Evolutionary conservation across 768 basidiomycete species (phyloP), one percentile per base, ranked within the genome.

Genomic region (Candolleomyces efflorescens): DNA sequence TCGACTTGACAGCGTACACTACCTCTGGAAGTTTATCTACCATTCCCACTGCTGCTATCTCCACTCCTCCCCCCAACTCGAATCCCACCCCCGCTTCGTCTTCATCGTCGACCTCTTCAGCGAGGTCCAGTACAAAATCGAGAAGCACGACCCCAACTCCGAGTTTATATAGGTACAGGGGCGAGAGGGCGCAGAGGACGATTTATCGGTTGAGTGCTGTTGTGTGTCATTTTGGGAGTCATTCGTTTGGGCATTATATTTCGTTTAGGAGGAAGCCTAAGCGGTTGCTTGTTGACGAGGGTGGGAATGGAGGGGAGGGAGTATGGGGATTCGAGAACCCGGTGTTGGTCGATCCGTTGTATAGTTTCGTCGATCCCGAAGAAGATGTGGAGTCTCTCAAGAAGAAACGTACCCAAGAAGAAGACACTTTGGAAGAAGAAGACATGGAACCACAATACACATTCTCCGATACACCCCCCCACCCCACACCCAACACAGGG

Each of bases 181-280:
- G 59, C 5, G 23, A 69, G 3, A 64, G 62, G 9, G 52, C 63
- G 24, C 77, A 80, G n/a, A 76, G 84, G 46, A 87, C 85, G n/a
- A 75, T 95, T 37, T 98, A 98, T 71, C 84, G 94, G 47, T 82
- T 98, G 37, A 72, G 85, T 2, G 86, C 92, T 10, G 85, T 91
- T 27, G 94, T 98, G 15, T 93, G 93, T 64, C 96, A 98, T 71
- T 96, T 87, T 67, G 96, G 96, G 13, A 84, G 87, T 54, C 94
- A 97, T 67, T 88, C 88, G 3, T 95, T 90, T 67, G 96, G 96
- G 5, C 96, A 99, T 68, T 99, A 96, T 68, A 83, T 98, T 62
- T 93, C 90, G 63, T 96, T 86, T 68, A 82, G 97, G 15, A 80
- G 95, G 48, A 91, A 89, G 71, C 94, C 94, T 0, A 78, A 80